Conservation (phyloP, 148 eudicot species). For the Amaranthus hypochondriacus region DNA sequence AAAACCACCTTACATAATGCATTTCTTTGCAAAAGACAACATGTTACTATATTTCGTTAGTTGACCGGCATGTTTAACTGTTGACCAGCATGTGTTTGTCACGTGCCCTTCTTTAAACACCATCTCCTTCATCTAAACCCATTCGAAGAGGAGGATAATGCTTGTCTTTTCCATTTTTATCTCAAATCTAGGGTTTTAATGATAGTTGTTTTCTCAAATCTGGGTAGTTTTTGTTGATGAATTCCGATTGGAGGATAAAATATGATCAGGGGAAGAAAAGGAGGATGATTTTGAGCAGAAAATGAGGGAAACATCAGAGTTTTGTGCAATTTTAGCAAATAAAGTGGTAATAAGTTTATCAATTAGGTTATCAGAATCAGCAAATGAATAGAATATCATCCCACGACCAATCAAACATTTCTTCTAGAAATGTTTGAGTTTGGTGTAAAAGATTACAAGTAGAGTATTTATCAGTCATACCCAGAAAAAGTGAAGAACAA, state of each 20-base stretch:
- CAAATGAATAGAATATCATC: slow-evolving; percentile 36
- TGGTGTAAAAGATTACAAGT: slow-evolving; percentile 42
- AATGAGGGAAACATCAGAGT: slow-evolving; percentile 42
- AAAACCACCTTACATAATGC: too few relatives aligned
- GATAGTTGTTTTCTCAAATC: slow-evolving; percentile 13
- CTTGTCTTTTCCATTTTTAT: too few relatives aligned
- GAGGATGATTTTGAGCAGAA: slow-evolving; percentile 34
- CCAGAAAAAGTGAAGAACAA: slow-evolving; percentile 54
- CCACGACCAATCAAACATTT: slow-evolving; percentile 66
- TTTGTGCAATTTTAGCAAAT: slow-evolving; percentile 59
- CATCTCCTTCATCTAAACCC: too few relatives aligned
- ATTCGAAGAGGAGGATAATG: too few relatives aligned
- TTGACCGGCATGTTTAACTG: too few relatives aligned
- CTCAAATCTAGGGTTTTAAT: too few relatives aligned
- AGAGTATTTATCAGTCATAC: slow-evolving; percentile 41
- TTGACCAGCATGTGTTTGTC: too few relatives aligned
- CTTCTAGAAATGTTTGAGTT: slow-evolving; percentile 49
- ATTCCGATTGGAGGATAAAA: not conserved
- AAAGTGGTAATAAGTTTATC: slow-evolving; percentile 52
- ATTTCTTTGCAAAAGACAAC: too few relatives aligned
- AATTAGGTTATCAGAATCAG: slow-evolving; percentile 50
- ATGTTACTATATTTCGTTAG: too few relatives aligned
- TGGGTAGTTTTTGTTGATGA: slow-evolving; percentile 16
- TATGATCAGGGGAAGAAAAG: slow-evolving; percentile 54
- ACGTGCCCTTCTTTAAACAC: too few relatives aligned